Percentiles rank a stretch among this genome's conserved stretches.
Evolutionary conservation across 176 grass and related monocot genomes (phyloP).

Genomic region (Triticum monococcum): DNA sequence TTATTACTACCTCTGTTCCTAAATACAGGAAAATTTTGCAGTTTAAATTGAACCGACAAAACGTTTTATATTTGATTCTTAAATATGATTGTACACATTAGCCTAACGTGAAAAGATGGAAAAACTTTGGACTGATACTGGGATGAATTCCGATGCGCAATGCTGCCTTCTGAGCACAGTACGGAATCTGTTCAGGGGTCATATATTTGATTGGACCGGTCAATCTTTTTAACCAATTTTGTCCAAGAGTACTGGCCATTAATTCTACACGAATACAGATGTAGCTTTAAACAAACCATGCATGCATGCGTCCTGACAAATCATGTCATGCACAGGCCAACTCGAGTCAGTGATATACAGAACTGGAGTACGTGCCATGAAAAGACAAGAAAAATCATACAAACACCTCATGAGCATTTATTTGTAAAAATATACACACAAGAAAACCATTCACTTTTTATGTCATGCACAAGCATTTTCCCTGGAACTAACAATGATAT

Average conservation of each 20-base stretch:
- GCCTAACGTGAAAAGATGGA: not conserved
- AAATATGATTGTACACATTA: not conserved
- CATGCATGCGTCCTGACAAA: slow-evolving; percentile 7
- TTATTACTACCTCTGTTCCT: too few species aligned
- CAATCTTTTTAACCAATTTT: not conserved
- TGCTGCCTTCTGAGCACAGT: not conserved
- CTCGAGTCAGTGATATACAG: slow-evolving; percentile 5
- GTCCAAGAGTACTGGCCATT: slow-evolving; percentile 9
- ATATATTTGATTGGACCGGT: not conserved
- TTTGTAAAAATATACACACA: not conserved
- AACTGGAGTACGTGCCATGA: not conserved
- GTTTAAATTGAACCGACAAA: too few species aligned
- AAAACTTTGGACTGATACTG: not conserved
- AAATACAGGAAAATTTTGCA: too few species aligned
- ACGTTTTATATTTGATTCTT: too few species aligned
- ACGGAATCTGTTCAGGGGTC: not conserved
- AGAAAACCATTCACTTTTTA: not conserved
- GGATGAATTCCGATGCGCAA: not conserved
- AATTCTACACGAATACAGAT: not conserved
- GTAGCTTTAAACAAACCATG: not conserved
- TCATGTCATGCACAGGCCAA: slow-evolving; percentile 40
- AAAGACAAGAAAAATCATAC: slow-evolving; percentile 13
- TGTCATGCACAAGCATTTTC: not conserved
- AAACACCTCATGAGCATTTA: not conserved
- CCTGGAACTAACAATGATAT: not conserved